A percentile compares a stretch with the other conserved stretches of the same genome.
phyloP scores from a whole-genome alignment of 2,329 filamentous ascomycete genomes.

The Aspergillus sp. region DNA sequence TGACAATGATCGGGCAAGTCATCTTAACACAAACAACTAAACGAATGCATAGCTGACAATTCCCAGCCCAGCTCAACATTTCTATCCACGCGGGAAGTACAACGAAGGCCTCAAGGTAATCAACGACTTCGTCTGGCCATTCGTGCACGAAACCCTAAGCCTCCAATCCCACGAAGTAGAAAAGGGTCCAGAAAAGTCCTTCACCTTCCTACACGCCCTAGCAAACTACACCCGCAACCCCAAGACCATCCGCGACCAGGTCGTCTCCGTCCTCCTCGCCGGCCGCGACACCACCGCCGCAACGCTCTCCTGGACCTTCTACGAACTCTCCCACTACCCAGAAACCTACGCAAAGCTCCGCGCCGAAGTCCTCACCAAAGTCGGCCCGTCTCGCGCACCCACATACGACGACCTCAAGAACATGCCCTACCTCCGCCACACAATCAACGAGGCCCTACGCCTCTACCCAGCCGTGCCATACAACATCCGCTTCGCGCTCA shows the following conservation, averaged over 20 bases:
- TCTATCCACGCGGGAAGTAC: slow-evolving; percentile 2
- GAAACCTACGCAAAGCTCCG: background rate
- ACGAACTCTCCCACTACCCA: slow-evolving; percentile 7
- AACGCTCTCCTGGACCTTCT: slow-evolving; percentile 7
- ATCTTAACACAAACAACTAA: background rate
- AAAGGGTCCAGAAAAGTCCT: background rate
- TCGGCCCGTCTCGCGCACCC: background rate
- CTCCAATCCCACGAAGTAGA: background rate
- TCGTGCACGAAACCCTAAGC: slow-evolving; percentile 1
- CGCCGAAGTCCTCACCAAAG: background rate
- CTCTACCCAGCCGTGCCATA: slow-evolving; percentile 8
- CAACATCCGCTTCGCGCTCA: slow-evolving; percentile 5
- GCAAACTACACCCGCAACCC: slow-evolving; percentile 4
- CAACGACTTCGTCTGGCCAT: slow-evolving; percentile 9
- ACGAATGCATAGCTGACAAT: background rate
- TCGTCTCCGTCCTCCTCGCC: background rate
- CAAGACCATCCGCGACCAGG: slow-evolving; percentile 5
- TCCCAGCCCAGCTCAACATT: background rate
- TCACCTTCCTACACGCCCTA: slow-evolving; percentile 7
- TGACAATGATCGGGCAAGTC: slow-evolving; percentile 4
- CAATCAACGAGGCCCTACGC: slow-evolving; percentile 5
- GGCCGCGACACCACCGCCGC: slow-evolving; percentile 8
- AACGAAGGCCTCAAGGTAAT: slow-evolving; percentile 2
- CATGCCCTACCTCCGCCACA: slow-evolving; percentile 4
- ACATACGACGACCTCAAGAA: slow-evolving; percentile 6